Evolutionary conservation across 306 rosid genomes (phyloP), one percentile per base, ranked within the genome.

Genomic region (Argentina anserina): DNA sequence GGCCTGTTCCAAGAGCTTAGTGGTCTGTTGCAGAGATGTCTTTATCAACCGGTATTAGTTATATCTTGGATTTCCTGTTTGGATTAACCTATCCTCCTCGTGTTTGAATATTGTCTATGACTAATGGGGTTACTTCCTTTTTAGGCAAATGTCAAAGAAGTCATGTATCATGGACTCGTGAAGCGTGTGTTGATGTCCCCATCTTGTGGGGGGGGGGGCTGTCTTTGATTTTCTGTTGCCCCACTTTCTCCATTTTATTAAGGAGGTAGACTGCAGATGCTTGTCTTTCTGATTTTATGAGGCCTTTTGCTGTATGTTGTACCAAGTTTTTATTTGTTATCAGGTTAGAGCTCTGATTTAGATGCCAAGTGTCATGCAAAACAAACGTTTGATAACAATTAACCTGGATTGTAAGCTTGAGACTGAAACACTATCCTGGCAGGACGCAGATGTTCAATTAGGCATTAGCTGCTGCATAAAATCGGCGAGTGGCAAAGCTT

Each of bases 211-310:
- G 74, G 70, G 72, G 25, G 74, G 73, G 31, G 69, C 72, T 40
- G 64, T 79, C 83, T 64, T 79, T 59, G 86, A 82, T 82, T 80
- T 82, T 75, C 65, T 82, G 75, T 75, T 75, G 72, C 86, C 86
- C 60, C 86, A 82, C 83, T 82, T 82, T 65, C 49, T 70, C 49
- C 67, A 15, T 47, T 82, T 75, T 50, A 75, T 55, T 41, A 43
- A 69, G 47, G 81, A 75, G 86, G 83, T 79, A 82, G 28, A 8
- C 39, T n/a, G n/a, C 20, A 26, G 29, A 25, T 63, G 62, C 56
- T 67, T 70, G 13, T 31, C 33, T 45, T 39, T 41, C 42, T 55
- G 43, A 31, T 68, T 46, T 65, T 61, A 5, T 23, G 41, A 60
- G 29, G 56, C 31, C 60, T 26, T 20, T 41, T 37, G n/a, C 5